A percentile compares a stretch with the other conserved stretches of the same genome.
These are phyloP conservation scores for Alternaria alternata DNA, from an alignment of 2,329 filamentous ascomycete genomes.

Conservation along the genomic window DNA sequence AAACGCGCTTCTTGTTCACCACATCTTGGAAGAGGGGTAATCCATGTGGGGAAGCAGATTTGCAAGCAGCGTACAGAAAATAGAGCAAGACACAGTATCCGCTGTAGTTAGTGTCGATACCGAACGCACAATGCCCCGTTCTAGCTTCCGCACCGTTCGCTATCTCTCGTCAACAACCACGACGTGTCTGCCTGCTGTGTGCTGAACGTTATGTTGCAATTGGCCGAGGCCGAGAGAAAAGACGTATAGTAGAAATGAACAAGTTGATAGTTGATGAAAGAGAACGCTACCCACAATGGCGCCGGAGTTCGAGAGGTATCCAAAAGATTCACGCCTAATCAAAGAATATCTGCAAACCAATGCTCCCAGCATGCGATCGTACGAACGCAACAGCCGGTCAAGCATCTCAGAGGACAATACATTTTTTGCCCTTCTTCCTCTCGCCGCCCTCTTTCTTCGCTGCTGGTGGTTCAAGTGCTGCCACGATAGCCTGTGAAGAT, in stretches of 20 bases:
- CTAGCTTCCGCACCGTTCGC: neutral
- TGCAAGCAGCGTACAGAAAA: neutral
- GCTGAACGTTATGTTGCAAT: slow-evolving; percentile 3
- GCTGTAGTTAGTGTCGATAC: neutral
- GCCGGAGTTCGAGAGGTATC: slow-evolving; percentile 51
- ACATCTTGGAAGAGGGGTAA: neutral
- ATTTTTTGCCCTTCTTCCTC: slow-evolving; percentile 48
- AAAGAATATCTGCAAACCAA: slow-evolving; percentile 43
- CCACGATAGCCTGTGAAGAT: slow-evolving; percentile 81
- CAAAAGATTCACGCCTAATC: slow-evolving; percentile 48
- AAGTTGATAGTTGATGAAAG: slow-evolving; percentile 40
- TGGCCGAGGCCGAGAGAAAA: slow-evolving; percentile 1
- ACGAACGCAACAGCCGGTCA: slow-evolving; percentile 7
- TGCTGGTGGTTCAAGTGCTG: slow-evolving; percentile 86
- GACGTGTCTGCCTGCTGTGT: neutral
- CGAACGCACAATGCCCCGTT: neutral
- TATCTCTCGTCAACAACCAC: neutral
- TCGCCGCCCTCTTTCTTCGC: slow-evolving; percentile 69
- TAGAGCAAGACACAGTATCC: slow-evolving; percentile 1
- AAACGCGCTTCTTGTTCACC: slow-evolving; percentile 26
- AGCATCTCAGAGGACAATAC: slow-evolving; percentile 46
- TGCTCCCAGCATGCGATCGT: slow-evolving; percentile 29
- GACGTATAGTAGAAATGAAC: slow-evolving; percentile 20
- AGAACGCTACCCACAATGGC: slow-evolving; percentile 52
- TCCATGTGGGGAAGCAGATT: neutral